These are phyloP conservation scores for Phytophthora nicotianae DNA, from an alignment of 352 stramenopile genomes.

Conservation along the genomic window DNA sequence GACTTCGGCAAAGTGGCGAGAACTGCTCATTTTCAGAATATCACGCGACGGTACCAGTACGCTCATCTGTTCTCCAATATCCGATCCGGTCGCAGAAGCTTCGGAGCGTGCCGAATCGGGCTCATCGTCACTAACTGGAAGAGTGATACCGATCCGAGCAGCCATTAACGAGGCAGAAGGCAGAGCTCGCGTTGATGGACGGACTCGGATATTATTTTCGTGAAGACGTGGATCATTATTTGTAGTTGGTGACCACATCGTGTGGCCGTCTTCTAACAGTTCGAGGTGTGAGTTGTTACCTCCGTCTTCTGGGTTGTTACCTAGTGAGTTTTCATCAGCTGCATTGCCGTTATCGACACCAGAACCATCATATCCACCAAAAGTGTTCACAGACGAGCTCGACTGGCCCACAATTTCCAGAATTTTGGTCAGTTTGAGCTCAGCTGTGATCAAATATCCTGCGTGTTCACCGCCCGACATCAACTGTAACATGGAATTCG, in stretches of 20 bases:
- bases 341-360: slow-evolving; percentile 31
- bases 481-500: slow-evolving; percentile 36
- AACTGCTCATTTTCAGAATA: slow-evolving; percentile 90
- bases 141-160: slow-evolving; percentile 31
- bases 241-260: slow-evolving; percentile 61
- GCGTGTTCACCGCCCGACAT: slow-evolving; percentile 53
- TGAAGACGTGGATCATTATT: slow-evolving; percentile 82
- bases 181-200: slow-evolving; percentile 28
- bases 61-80: slow-evolving; percentile 46
- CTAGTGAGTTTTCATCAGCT: slow-evolving; percentile 32
- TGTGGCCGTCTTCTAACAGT: slow-evolving; percentile 57
- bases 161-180: slow-evolving; percentile 25
- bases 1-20: slow-evolving; percentile 77
- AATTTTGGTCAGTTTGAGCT: slow-evolving; percentile 83
- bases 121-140: slow-evolving; percentile 41
- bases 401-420: slow-evolving; percentile 80
- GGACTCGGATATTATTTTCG: slow-evolving; percentile 81
- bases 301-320: slow-evolving; percentile 25
- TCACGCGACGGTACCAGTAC: slow-evolving; percentile 74
- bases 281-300: slow-evolving; percentile 40
- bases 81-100: slow-evolving; percentile 32
- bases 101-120: slow-evolving; percentile 66
- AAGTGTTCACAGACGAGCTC: slow-evolving; percentile 60
- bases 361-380: slow-evolving; percentile 46
- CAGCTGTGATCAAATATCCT: slow-evolving; percentile 59